phyloP scores from a whole-genome alignment of 2,329 filamentous ascomycete species.

The Pseudopithomyces chartarum region DNA sequence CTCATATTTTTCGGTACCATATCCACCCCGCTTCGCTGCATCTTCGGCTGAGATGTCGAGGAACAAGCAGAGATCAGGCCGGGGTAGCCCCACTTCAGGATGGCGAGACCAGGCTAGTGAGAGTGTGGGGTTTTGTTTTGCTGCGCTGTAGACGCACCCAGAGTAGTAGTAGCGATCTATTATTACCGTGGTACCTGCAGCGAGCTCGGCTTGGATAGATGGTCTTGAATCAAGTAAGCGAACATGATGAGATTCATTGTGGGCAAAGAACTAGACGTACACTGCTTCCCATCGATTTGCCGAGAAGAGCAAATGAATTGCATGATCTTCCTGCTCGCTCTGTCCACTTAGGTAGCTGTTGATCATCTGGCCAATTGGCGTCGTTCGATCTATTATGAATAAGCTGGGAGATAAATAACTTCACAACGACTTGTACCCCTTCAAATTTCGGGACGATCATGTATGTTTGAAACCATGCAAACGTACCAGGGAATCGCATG shows the following conservation, averaged over 20 bases:
- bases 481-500: constrained; percentile 69
- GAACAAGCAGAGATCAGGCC: constrained; percentile 86
- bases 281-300: constrained; percentile 85
- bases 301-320: constrained; percentile 86
- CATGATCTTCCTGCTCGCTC: constrained; percentile 79
- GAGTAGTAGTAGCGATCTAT: constrained; percentile 96
- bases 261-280: constrained; percentile 20
- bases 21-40: constrained; percentile 80
- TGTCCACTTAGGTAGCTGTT: constrained; percentile 77
- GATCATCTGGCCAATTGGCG: constrained; percentile 86
- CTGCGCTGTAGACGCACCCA: constrained; percentile 89
- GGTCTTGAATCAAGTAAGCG: constrained; percentile 20
- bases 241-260: background rate
- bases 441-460: background rate
- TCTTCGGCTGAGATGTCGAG: constrained; percentile 77
- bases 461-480: background rate
- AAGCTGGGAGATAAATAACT: background rate
- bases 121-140: constrained; percentile 76
- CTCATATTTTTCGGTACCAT: constrained; percentile 89
- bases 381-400: constrained; percentile 70
- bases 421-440: background rate
- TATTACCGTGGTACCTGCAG: constrained; percentile 73
- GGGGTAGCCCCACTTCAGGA: constrained; percentile 83
- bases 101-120: constrained; percentile 79
- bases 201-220: constrained; percentile 54